Evolutionary conservation across 1,284 basidiomycete species (phyloP).

Genomic region (Moesziomyces globuligerus): DNA sequence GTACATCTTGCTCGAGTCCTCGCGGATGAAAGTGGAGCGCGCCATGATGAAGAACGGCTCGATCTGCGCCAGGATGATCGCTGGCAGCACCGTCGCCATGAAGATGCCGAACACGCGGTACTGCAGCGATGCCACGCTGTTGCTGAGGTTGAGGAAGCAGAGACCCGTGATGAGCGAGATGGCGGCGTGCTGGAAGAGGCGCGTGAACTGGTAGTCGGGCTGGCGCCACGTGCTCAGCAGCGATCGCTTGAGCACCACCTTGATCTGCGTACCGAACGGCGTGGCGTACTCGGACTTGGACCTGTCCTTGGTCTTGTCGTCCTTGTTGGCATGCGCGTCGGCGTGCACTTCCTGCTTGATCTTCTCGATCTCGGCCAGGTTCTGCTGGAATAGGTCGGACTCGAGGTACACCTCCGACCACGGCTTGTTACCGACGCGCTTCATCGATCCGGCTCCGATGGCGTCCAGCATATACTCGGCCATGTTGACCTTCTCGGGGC

Average conservation of each 20-base stretch:
- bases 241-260: constrained; percentile 24
- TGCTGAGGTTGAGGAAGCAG: constrained; percentile 31
- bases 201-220: constrained; percentile 46
- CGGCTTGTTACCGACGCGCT: constrained; percentile 67
- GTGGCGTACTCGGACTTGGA: constrained; percentile 52
- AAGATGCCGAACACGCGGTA: constrained; percentile 38
- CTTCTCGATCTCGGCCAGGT: constrained; percentile 22
- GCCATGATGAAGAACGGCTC: constrained; percentile 37
- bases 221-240: constrained; percentile 77
- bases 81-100: constrained; percentile 34
- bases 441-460: constrained; percentile 66
- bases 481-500: constrained; percentile 71
- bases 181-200: constrained; percentile 39
- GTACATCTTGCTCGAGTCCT: constrained; percentile 41
- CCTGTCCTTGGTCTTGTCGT: constrained; percentile 4
- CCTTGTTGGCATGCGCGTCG: not conserved
- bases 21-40: constrained; percentile 28
- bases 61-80: constrained; percentile 38
- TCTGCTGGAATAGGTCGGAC: constrained; percentile 23
- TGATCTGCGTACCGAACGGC: constrained; percentile 29
- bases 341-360: constrained; percentile 29
- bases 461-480: constrained; percentile 70
- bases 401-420: constrained; percentile 75
- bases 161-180: constrained; percentile 40
- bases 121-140: constrained; percentile 28